phyloP scores from a whole-genome alignment of 2,329 filamentous ascomycete genomes.

The Fusarium solani-melongenae region DNA sequence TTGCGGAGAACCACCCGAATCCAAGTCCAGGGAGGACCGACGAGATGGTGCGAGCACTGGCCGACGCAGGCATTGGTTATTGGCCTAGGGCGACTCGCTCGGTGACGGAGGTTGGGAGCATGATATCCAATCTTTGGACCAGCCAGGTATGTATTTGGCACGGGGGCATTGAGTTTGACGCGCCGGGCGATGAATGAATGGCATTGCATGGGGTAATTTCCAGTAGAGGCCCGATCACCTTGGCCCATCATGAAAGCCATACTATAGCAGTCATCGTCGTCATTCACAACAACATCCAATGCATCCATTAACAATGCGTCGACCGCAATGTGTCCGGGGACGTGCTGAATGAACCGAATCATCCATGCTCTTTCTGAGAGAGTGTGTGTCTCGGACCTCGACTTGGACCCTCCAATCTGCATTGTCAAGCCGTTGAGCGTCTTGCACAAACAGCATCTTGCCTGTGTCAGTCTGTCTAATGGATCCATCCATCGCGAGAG shows the following conservation, averaged over 20 bases:
- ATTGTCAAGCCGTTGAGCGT: neutral
- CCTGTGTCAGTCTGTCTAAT: neutral
- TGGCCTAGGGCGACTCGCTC: slow-evolving; percentile 15
- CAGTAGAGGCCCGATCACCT: slow-evolving; percentile 8
- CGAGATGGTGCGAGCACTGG: slow-evolving; percentile 27
- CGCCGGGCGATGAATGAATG: neutral
- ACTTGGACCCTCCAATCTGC: neutral
- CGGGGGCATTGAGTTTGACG: neutral
- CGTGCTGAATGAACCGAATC: neutral
- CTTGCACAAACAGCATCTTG: neutral
- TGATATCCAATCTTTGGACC: slow-evolving; percentile 31
- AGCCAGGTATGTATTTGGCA: slow-evolving; percentile 4
- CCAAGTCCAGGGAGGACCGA: slow-evolving; percentile 8
- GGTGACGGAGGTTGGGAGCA: slow-evolving; percentile 15
- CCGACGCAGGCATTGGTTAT: neutral
- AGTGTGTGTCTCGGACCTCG: neutral
- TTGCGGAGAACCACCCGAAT: slow-evolving; percentile 15
- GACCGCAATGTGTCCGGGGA: neutral
- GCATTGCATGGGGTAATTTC: neutral
- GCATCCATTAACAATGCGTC: slow-evolving; percentile 1
- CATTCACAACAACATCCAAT: slow-evolving; percentile 1
- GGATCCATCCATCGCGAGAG: neutral
- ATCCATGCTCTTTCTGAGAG: neutral
- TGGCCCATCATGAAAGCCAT: neutral
- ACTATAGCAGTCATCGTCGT: neutral